These are phyloP conservation scores for Centella asiatica DNA, from an alignment of 129 eudicot species.

Conservation along the genomic window DNA sequence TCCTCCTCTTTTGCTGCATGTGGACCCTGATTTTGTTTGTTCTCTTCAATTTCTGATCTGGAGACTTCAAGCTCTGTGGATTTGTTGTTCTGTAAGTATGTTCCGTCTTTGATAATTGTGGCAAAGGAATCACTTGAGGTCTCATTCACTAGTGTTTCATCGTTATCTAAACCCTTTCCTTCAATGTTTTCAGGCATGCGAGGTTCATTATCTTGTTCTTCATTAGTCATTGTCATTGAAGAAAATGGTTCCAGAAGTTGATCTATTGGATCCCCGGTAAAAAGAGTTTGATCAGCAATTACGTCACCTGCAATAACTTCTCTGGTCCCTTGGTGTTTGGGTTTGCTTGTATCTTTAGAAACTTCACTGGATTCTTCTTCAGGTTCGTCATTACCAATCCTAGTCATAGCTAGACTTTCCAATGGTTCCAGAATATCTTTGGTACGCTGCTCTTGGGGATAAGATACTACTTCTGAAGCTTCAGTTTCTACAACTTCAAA, in stretches of 20 bases:
- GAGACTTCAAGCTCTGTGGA: slow-evolving; percentile 22
- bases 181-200: slow-evolving; percentile 5
- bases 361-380: slow-evolving; percentile 21
- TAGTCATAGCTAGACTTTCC: slow-evolving; percentile 7
- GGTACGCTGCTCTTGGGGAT: slow-evolving; percentile 16
- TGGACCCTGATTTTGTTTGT: slow-evolving; percentile 10
- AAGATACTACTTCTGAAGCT: slow-evolving; percentile 12
- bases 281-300: neutral
- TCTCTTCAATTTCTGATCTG: slow-evolving; percentile 16
- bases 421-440: neutral
- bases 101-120: slow-evolving; percentile 10
- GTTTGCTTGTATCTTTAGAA: slow-evolving; percentile 7
- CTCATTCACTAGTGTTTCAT: slow-evolving; percentile 15
- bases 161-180: slow-evolving; percentile 14
- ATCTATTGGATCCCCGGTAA: neutral
- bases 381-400: neutral
- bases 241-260: slow-evolving; percentile 18
- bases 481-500: slow-evolving; percentile 8
- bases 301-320: slow-evolving; percentile 14
- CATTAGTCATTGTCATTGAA: neutral
- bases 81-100: slow-evolving; percentile 7
- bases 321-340: slow-evolving; percentile 15
- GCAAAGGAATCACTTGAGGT: slow-evolving; percentile 3
- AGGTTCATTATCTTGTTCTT: neutral
- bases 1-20: slow-evolving; percentile 23